Base-by-base conservation (phyloP, 441 rosid genomes). In the Populus hybrid region DNA sequence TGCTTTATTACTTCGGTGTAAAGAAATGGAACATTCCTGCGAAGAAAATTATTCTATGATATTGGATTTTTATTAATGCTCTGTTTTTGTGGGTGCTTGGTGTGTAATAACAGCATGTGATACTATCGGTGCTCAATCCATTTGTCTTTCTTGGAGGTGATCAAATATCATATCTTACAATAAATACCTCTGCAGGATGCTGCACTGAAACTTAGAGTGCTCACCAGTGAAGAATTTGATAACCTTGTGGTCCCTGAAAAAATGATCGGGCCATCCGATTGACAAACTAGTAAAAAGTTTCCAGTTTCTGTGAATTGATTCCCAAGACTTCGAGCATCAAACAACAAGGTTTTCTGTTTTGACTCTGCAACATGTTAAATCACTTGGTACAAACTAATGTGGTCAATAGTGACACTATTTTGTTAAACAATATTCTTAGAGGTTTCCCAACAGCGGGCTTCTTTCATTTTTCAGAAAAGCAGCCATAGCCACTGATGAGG, bases 161-260 rank as follows among this genome's bases (percentile, higher is more conserved):
- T 34, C 24, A 12, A 38, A 7, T 42, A 11, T 74, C 61, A n/a
- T n/a, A 67, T 42, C 61, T 64, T 19, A 19, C 74, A 35, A 57
- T 42, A 30, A 67, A 19, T 42, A 21, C 28, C 73, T 75, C 24
- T 74, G 77, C 87, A 92, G 98, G 95, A 92, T 6, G 91, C 98
- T 69, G 93, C 94, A 73, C 73, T 91, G 80, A 91, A 92, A 72
- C 92, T 94, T 2, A 87, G 91, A 67, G 92, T 94, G 68, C 89
- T 95, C n/a, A 85, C 86, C 7, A 76, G 88, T n/a, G 89, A 94
- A 84, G 99, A 95, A 87, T 95, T 95, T 70, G 97, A 94, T 75
- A 82, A 66, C 35, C 97, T 95, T 57, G 99, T 95, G 79, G 97
- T 95, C 63, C 99, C 99, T 3, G 94, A 90, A 88, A 95, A 92